Conservation (phyloP, 202 grass and related monocot genomes). For the Eragrostis tef region DNA sequence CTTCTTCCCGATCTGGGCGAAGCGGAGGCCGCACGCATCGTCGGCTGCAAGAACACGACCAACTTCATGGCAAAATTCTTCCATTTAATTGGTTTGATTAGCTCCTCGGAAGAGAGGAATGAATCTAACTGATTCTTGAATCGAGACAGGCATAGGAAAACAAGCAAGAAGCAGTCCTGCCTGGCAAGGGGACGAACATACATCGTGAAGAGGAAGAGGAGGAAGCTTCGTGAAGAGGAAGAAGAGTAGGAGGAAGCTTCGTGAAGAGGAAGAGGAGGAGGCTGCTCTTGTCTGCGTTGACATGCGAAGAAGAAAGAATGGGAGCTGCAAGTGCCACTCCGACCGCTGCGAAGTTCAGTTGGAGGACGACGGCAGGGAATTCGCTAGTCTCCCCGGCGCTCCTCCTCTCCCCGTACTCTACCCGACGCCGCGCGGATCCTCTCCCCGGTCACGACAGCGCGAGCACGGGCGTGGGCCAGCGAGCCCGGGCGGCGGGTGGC, state of each 20-base stretch:
- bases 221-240: neutral
- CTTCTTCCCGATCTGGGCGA: too few species aligned
- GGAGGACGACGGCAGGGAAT: too few species aligned
- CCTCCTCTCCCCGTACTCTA: too few species aligned
- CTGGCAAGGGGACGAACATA: neutral
- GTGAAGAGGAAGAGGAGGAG: neutral
- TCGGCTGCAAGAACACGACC: neutral
- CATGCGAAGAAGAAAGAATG: constrained; percentile 18
- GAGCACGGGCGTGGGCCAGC: too few species aligned
- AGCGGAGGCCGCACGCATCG: too few species aligned
- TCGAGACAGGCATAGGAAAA: neutral
- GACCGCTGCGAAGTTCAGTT: neutral
- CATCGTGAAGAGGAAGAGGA: constrained; percentile 1
- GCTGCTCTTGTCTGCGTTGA: constrained; percentile 53
- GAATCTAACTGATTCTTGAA: neutral
- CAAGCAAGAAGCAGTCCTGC: neutral
- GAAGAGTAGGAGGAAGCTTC: constrained; percentile 18
- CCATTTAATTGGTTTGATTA: neutral
- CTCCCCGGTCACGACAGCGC: too few species aligned
- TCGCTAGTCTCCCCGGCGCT: too few species aligned
- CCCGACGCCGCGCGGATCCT: too few species aligned
- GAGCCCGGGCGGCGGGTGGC: too few species aligned
- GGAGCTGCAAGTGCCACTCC: constrained; percentile 2
- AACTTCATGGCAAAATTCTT: neutral
- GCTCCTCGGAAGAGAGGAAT: neutral